phyloP scores from a whole-genome alignment of 441 rosid species.

The Croton laevigatus region DNA sequence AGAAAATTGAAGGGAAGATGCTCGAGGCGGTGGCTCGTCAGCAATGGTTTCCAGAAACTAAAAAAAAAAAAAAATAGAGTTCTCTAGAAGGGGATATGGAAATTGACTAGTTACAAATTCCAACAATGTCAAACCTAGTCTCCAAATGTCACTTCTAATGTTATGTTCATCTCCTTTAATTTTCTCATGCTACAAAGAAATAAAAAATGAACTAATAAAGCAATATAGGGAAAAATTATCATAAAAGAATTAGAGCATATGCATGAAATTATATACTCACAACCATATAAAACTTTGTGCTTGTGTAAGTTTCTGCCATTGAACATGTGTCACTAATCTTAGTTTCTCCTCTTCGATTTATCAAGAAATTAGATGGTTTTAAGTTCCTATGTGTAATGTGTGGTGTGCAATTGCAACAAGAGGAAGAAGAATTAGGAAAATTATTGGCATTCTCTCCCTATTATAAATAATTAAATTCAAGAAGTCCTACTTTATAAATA shows the following conservation, averaged over 20 bases:
- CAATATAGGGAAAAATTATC: neutral
- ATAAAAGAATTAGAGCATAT: conserved; percentile 1
- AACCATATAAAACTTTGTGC: conserved; percentile 92
- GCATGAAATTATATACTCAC: conserved; percentile 55
- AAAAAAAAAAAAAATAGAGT: conserved; percentile 77
- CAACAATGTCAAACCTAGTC: conserved; percentile 80
- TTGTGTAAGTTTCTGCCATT: conserved; percentile 63
- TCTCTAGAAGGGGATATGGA: conserved; percentile 68
- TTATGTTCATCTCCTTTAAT: conserved; percentile 52
- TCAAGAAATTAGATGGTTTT: conserved; percentile 87
- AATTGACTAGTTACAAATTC: conserved; percentile 69
- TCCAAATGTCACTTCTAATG: conserved; percentile 90
- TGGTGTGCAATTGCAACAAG: conserved; percentile 41
- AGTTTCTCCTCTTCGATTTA: conserved; percentile 91
- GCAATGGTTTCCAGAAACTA: conserved; percentile 90
- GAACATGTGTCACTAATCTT: conserved; percentile 94
- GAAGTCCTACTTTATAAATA: conserved; percentile 1
- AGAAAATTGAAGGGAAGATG: conserved; percentile 63
- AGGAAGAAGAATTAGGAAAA: neutral
- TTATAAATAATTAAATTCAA: neutral
- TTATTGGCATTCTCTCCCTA: too few relatives aligned
- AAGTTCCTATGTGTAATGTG: conserved; percentile 88
- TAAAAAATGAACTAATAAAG: neutral
- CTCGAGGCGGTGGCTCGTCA: conserved; percentile 67
- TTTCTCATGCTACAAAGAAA: conserved; percentile 81